Conservation (phyloP, 306 rosid species). For the Casuarina glauca region DNA sequence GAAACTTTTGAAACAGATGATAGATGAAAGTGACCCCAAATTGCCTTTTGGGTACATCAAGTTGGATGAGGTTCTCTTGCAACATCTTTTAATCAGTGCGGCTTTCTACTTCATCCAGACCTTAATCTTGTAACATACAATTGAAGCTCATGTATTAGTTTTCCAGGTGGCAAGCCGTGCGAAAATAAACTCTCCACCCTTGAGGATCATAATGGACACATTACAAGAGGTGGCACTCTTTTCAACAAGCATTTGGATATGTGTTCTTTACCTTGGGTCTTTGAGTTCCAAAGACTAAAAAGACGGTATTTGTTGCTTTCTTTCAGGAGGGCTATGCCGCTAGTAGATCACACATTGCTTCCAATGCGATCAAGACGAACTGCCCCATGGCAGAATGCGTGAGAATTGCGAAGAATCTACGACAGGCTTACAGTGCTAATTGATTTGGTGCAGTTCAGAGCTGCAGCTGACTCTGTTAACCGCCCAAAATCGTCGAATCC, state of each 20-base stretch:
- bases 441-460: not conserved
- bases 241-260: not conserved
- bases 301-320: not conserved
- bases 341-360: conserved; percentile 80
- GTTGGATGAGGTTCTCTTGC: conserved; percentile 71
- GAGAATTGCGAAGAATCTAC: conserved; percentile 70
- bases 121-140: conserved; percentile 1
- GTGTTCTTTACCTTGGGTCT: too few species aligned
- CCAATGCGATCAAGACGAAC: conserved; percentile 87
- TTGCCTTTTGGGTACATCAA: conserved; percentile 87
- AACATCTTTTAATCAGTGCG: conserved; percentile 3
- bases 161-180: conserved; percentile 91
- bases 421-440: not conserved
- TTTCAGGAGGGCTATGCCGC: conserved; percentile 86
- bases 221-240: conserved; percentile 57
- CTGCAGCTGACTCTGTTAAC: not conserved
- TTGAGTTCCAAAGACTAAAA: too few species aligned
- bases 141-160: conserved; percentile 4
- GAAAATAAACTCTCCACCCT: conserved; percentile 74
- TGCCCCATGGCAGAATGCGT: conserved; percentile 83
- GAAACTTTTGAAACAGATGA: conserved; percentile 71
- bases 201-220: conserved; percentile 60
- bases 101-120: conserved; percentile 20
- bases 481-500: too few species aligned
- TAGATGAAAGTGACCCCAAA: conserved; percentile 85